Conservation (phyloP, 768 basidiomycete genomes). For the Boletus rex-veris region DNA sequence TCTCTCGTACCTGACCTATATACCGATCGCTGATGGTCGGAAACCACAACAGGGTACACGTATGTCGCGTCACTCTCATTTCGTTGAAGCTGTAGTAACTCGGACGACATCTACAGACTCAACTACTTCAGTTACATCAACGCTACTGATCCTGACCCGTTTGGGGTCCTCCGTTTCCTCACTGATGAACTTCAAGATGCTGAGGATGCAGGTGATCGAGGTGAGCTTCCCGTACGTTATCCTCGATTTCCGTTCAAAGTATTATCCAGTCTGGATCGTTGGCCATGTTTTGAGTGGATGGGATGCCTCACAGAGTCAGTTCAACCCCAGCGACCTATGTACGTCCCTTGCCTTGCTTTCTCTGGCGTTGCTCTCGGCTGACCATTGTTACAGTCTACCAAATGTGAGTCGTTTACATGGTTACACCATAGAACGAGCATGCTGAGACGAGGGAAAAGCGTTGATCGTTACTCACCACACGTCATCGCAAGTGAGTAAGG, state of each 20-base stretch:
- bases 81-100: neutral
- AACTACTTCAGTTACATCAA: slow-evolving; percentile 52
- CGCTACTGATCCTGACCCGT: slow-evolving; percentile 41
- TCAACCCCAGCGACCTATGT: slow-evolving; percentile 46
- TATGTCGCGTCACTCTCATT: slow-evolving; percentile 13
- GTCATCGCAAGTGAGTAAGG: slow-evolving; percentile 41
- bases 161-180: slow-evolving; percentile 48
- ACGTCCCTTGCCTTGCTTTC: slow-evolving; percentile 7
- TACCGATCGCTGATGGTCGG: too few species aligned
- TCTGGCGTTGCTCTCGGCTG: neutral
- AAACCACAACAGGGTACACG: slow-evolving; percentile 31
- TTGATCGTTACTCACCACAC: slow-evolving; percentile 47
- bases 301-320: slow-evolving; percentile 39
- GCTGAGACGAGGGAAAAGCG: slow-evolving; percentile 22
- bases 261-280: slow-evolving; percentile 42
- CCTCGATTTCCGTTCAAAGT: neutral
- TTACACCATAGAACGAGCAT: neutral
- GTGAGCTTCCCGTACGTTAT: slow-evolving; percentile 16
- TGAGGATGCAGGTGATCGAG: slow-evolving; percentile 46
- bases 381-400: slow-evolving; percentile 38
- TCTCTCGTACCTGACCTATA: neutral
- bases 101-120: slow-evolving; percentile 20
- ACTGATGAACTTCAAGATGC: slow-evolving; percentile 53
- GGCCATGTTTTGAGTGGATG: slow-evolving; percentile 51
- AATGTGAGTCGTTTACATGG: slow-evolving; percentile 30